phyloP scores from a whole-genome alignment of 2,329 filamentous ascomycete species.

The Coniochaeta prunicola region DNA sequence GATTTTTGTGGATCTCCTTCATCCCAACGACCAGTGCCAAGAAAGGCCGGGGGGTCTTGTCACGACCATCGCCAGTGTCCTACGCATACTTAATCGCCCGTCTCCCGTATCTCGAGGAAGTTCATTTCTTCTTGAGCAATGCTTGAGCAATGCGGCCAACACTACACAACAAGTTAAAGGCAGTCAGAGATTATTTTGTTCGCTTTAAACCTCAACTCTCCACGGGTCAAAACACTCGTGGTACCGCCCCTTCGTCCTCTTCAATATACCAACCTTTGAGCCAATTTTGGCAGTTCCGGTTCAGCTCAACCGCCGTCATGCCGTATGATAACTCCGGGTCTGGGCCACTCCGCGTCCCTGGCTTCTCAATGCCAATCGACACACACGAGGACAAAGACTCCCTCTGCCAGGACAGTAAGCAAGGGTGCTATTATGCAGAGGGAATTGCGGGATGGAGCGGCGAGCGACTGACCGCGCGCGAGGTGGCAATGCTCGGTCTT shows the following conservation, averaged over 20 bases:
- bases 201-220: too few relatives aligned
- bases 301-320: neutral
- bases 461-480: conserved; percentile 1
- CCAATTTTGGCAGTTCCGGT: too few relatives aligned
- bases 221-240: too few relatives aligned
- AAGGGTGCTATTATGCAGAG: neutral
- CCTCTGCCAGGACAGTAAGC: neutral
- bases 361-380: neutral
- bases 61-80: too few relatives aligned
- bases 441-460: conserved; percentile 1
- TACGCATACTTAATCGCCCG: neutral
- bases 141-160: too few relatives aligned
- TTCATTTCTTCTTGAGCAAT: neutral
- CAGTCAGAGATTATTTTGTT: too few relatives aligned
- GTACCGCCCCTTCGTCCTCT: too few relatives aligned
- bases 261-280: too few relatives aligned
- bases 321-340: conserved; percentile 1
- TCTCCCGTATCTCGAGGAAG: neutral
- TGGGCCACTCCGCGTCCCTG: conserved; percentile 1
- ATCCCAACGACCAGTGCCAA: neutral
- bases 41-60: too few relatives aligned
- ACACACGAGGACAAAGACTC: neutral
- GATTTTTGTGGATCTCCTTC: neutral
- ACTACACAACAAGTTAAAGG: too few relatives aligned
- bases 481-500: neutral